Percentiles rank a stretch among this genome's conserved stretches.
Evolutionary conservation across 1,284 basidiomycete species (phyloP).

Genomic region (Ceratobasidium papillatum): DNA sequence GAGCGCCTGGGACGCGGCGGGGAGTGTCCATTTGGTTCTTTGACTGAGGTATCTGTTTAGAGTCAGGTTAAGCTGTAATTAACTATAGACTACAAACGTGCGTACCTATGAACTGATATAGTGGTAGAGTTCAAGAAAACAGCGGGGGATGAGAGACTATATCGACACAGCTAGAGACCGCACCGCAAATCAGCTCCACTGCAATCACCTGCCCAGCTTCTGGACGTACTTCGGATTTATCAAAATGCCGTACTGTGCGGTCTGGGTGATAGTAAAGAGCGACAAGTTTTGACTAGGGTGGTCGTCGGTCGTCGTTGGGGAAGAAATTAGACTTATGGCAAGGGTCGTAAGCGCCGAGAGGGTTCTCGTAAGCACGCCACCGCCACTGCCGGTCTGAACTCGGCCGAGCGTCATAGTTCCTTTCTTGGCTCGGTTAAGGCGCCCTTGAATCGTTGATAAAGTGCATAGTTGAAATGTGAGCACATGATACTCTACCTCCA

Average conservation of each 20-base stretch:
- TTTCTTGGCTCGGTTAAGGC: too few relatives aligned
- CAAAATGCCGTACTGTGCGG: not conserved
- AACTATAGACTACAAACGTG: not conserved
- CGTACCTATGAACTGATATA: not conserved
- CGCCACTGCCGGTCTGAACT: not conserved
- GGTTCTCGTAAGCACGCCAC: not conserved
- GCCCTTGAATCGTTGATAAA: too few relatives aligned
- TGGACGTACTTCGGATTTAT: not conserved
- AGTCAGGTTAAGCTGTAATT: not conserved
- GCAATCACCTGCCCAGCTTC: not conserved
- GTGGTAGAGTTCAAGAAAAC: not conserved
- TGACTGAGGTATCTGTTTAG: not conserved
- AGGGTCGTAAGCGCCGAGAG: not conserved
- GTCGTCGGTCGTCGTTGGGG: not conserved
- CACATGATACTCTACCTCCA: too few relatives aligned
- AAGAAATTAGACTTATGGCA: not conserved
- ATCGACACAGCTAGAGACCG: not conserved
- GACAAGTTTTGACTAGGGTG: not conserved
- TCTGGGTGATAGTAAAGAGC: not conserved
- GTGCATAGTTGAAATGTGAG: too few relatives aligned
- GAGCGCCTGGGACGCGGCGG: conserved; percentile 1
- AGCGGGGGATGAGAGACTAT: not conserved
- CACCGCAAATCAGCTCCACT: conserved; percentile 13
- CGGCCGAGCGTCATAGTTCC: not conserved
- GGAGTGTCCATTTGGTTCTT: conserved; percentile 7